Evolutionary conservation across 345 rosid species (phyloP).

Genomic region (Turnera subulata): DNA sequence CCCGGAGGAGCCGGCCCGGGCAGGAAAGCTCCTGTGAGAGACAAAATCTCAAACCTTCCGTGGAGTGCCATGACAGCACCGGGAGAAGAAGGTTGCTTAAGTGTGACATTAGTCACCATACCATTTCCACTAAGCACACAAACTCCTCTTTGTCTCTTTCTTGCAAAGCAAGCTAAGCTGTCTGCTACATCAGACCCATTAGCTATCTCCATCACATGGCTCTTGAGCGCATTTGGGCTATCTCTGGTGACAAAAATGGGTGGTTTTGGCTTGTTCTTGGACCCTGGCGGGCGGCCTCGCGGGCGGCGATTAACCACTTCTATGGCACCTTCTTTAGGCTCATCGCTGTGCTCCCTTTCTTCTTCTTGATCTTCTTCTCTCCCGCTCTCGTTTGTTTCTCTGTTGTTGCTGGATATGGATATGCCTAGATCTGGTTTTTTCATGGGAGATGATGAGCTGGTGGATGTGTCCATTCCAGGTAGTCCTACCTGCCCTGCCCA

Average conservation of each 20-base stretch:
- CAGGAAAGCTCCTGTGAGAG: constrained; percentile 22
- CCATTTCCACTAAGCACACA: constrained; percentile 62
- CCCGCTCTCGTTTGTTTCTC: constrained; percentile 29
- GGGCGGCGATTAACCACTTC: constrained; percentile 55
- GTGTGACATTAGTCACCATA: constrained; percentile 58
- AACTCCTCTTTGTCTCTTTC: constrained; percentile 52
- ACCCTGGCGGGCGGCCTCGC: constrained; percentile 47
- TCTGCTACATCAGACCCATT: constrained; percentile 57
- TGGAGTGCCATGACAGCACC: constrained; percentile 27
- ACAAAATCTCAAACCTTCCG: constrained; percentile 26
- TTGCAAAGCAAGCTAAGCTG: constrained; percentile 52
- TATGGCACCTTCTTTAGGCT: constrained; percentile 60
- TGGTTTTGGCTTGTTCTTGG: constrained; percentile 51
- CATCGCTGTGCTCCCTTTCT: constrained; percentile 48
- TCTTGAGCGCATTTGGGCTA: constrained; percentile 61
- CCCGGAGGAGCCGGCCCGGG: constrained; percentile 23
- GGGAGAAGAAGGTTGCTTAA: constrained; percentile 45
- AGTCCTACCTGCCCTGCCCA: constrained; percentile 63
- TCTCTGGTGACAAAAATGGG: constrained; percentile 69
- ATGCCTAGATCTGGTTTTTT: constrained; percentile 73
- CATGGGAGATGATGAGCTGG: constrained; percentile 53
- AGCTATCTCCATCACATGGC: constrained; percentile 65
- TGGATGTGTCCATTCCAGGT: constrained; percentile 46
- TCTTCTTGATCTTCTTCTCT: constrained; percentile 36
- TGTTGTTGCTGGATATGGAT: constrained; percentile 44